Base-by-base conservation (phyloP, 192 early-diverging fungal species). In the Dimargaris cristalligena region DNA sequence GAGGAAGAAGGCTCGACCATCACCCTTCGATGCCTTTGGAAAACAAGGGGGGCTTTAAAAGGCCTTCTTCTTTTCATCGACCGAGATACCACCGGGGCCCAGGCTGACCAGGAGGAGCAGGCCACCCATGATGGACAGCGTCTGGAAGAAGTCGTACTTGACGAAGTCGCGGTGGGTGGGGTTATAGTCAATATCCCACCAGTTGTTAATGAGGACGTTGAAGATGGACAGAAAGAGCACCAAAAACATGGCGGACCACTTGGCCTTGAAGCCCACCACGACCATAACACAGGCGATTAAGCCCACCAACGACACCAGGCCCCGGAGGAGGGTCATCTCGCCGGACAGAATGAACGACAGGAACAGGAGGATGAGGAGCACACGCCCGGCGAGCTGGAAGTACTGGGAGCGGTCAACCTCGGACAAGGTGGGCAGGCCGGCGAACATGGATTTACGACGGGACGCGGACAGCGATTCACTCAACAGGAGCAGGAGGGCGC, bases 101-200 rank as follows among this genome's bases (percentile, higher is more conserved):
- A 94, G 78, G 66, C 88, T 96, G 65, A 89, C 86, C 26, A 97
- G 79, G 48, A 97, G 72, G 34, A 97, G 75, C 67, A 97, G 90
- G 41, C 94, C 94, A 52, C 94, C 94, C 80, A 90, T 82, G 74
- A 94, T 92, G 14, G 86, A 89, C 51, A 94, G 72, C 1, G 87
- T 96, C 72, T 97, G 94, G 83, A 95, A 97, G 69, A 97, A 97
- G 75, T 97, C 94, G 69, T 95, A 97, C 67, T 93, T 87, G 62
- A 92, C 82, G 70, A 93, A 97, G 60, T 97, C 91, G 66, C 84
- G 73, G 64, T 87, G 84, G 8, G 82, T 80, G 51, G 86, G 86
- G 48, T 74, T 74, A 59, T 83, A 85, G 65, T 88, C 85, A 44
- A 87, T 77, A 3, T 85, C 79, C 93, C 93, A 96, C 79, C 88